Base-by-base conservation (phyloP, 345 rosid genomes). In the Linum usitatissimum region DNA sequence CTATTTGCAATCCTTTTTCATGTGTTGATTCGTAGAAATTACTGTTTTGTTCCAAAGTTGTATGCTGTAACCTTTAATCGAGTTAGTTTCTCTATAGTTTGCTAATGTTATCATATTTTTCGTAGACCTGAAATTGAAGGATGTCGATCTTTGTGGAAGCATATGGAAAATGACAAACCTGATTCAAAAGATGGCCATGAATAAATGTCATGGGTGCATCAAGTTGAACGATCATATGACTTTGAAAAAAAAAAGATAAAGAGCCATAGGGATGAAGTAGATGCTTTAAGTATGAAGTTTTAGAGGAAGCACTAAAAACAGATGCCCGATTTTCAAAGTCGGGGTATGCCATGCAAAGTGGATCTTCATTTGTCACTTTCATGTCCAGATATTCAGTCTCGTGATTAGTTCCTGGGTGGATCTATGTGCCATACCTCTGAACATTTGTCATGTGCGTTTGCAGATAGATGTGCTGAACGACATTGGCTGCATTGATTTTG, bases 241-340 rank as follows among this genome's bases (percentile, higher is more conserved):
- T 71, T 69, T 90, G 70, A 93, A 90, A 42, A 80, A 23, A 23
- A 74, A 72, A 91, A 86, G 66, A 85, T 76, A 69, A 84, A 62
- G 77, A 64, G 63, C 69, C 84, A 90, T 59, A 83, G 79, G 70
- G 81, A 83, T 28, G 93, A 90, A 74, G 87, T 93, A 57, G 75
- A 64, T 31, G 75, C 55, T 40, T 83, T 87, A 64, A 70, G 69
- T 90, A 76, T 71, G 68, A 83, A 68, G 82, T 90, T 85, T 93
- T 97, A 18, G 95, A 90, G 74, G 91, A 90, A 76, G 96, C 99
- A 18, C 79, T 93, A 18, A 73, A 23, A 78, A 68, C 99, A 87
- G 83, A 93, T 93, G 99, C 94, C 99, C 0, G 94, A 89, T 21
- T 93, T 93, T 82, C 90, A 84, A 72, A 94, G 91, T 80, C 78